Conservation (phyloP, 2,329 filamentous ascomycete species). For the Paecilomyces niveus region DNA sequence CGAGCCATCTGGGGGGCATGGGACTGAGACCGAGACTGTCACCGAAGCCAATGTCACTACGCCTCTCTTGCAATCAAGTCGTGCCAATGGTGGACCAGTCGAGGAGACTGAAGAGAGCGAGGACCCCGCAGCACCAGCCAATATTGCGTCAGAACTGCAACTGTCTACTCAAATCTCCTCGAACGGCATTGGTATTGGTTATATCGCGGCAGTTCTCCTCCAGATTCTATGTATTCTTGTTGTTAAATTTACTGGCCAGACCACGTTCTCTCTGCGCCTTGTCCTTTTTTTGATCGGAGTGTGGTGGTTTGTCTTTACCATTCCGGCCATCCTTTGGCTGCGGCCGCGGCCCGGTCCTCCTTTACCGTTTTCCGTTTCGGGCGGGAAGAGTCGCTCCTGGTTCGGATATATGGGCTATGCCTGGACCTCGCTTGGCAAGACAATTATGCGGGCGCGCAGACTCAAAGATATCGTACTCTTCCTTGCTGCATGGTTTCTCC, state of each 20-base stretch:
- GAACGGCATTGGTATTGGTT: constrained; percentile 88
- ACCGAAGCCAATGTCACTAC: constrained; percentile 15
- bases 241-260: constrained; percentile 64
- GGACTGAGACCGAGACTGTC: constrained; percentile 7
- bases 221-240: constrained; percentile 76
- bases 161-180: constrained; percentile 88
- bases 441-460: constrained; percentile 64
- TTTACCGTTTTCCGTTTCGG: constrained; percentile 41
- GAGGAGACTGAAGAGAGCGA: background rate
- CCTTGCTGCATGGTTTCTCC: constrained; percentile 83
- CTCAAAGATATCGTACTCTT: constrained; percentile 79
- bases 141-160: constrained; percentile 58
- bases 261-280: constrained; percentile 76
- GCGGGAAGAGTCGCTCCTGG: constrained; percentile 46
- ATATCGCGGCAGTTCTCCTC: constrained; percentile 75
- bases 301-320: constrained; percentile 91
- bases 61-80: constrained; percentile 17
- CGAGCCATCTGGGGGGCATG: constrained; percentile 1
- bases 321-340: constrained; percentile 82
- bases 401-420: constrained; percentile 70
- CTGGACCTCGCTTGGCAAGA: constrained; percentile 80
- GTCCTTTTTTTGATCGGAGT: constrained; percentile 79
- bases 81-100: constrained; percentile 2
- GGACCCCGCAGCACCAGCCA: constrained; percentile 3
- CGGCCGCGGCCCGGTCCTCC: constrained; percentile 84